Percentiles rank a stretch among this genome's conserved stretches.
Evolutionary conservation across 208 protist species (phyloP).

Genomic region (Porcisia deanei): DNA sequence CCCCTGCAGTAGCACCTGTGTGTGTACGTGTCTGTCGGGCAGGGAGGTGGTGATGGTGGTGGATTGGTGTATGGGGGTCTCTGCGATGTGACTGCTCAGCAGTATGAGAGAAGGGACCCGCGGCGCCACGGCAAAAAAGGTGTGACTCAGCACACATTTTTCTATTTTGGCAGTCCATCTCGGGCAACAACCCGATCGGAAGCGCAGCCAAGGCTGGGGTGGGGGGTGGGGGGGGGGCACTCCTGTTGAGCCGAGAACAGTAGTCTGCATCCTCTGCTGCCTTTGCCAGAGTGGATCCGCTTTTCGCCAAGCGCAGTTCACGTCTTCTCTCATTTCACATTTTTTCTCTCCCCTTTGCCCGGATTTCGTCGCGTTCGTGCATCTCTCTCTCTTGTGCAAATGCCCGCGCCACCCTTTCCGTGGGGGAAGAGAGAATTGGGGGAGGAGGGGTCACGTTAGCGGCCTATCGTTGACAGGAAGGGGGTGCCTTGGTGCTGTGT

Average conservation of each 20-base stretch:
- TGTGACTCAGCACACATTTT: background rate
- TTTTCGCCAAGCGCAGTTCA: no score
- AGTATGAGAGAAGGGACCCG: background rate
- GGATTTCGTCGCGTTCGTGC: background rate
- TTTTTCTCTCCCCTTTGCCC: background rate
- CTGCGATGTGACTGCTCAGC: background rate
- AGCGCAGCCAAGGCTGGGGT: background rate
- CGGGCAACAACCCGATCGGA: background rate
- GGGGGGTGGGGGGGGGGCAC: background rate
- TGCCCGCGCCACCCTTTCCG: background rate
- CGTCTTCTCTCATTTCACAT: background rate
- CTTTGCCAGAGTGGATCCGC: no score
- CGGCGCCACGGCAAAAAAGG: background rate
- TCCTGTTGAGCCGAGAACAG: background rate
- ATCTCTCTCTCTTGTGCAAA: background rate
- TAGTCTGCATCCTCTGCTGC: no score
- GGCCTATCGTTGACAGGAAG: background rate
- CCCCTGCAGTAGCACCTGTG: slow-evolving; percentile 20
- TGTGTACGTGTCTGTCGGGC: background rate
- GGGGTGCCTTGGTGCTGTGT: background rate
- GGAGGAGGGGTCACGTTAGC: background rate
- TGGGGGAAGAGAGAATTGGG: background rate
- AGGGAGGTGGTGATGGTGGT: background rate
- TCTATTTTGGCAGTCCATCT: background rate
- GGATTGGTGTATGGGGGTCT: background rate